Percentiles rank a stretch among this genome's conserved stretches.
phyloP scores from a whole-genome alignment of 2,329 filamentous ascomycete species.

The Sporothrix curviconia region DNA sequence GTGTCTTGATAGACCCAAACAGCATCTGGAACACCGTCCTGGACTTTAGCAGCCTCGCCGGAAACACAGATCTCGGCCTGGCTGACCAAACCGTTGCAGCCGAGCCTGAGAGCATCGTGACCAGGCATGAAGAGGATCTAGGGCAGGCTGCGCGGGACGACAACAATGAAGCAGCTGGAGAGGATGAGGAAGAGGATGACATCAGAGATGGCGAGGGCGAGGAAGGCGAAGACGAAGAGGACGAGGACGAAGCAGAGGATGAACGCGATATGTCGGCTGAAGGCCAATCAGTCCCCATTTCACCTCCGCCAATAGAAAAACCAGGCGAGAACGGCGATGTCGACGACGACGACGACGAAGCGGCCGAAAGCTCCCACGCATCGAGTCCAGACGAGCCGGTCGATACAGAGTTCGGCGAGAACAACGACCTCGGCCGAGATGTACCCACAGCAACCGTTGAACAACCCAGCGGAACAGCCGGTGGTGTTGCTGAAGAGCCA shows the following conservation, averaged over 20 bases:
- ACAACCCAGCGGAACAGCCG: not conserved
- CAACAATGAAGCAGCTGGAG: not conserved
- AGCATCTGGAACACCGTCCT: not conserved
- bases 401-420: not conserved
- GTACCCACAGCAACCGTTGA: not conserved
- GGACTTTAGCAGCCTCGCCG: not conserved
- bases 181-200: not conserved
- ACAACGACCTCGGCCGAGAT: not conserved
- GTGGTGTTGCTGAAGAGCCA: no score
- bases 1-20: not conserved
- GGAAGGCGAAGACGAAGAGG: not conserved
- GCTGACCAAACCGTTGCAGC: no score
- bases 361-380: no score
- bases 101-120: no score
- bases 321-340: not conserved
- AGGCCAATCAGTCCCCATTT: no score
- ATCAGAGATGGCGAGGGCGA: not conserved
- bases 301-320: slow-evolving; percentile 4
- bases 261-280: no score
- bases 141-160: no score
- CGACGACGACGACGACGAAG: not conserved
- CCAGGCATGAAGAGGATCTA: no score
- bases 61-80: not conserved
- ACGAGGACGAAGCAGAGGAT: not conserved
- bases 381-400: not conserved